phyloP scores from a whole-genome alignment of 2,329 filamentous ascomycete species.

The Stachybotrys echinatus region DNA sequence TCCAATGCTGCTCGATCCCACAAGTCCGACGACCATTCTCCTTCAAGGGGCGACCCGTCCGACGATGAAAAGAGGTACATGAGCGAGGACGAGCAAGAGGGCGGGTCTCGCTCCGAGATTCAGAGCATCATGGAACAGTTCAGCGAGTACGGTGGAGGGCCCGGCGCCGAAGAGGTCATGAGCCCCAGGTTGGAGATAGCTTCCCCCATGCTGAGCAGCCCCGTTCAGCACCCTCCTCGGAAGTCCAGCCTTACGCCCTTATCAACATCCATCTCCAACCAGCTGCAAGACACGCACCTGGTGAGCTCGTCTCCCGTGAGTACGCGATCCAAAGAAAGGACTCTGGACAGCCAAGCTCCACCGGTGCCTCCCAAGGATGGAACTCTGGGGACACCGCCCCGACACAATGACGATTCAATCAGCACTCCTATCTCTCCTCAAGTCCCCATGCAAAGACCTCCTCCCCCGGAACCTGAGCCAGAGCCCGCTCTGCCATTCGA shows the following conservation, averaged over 20 bases:
- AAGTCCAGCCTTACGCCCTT: constrained; percentile 80
- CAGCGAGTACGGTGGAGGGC: constrained; percentile 65
- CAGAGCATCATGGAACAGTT: constrained; percentile 98
- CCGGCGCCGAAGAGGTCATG: constrained; percentile 80
- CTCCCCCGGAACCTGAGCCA: constrained; percentile 67
- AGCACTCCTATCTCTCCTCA: constrained; percentile 39
- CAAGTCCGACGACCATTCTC: constrained; percentile 39
- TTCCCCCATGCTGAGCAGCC: constrained; percentile 67
- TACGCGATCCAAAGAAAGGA: constrained; percentile 29
- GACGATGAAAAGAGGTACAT: constrained; percentile 52
- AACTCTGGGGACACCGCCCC: constrained; percentile 32
- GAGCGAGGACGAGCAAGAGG: constrained; percentile 61
- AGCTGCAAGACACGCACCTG: constrained; percentile 38
- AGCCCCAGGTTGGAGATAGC: constrained; percentile 79
- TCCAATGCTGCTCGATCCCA: constrained; percentile 47
- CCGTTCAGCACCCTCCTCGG: constrained; percentile 69
- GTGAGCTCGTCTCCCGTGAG: constrained; percentile 32
- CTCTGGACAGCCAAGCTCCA: constrained; percentile 42
- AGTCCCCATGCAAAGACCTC: constrained; percentile 53
- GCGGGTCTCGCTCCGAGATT: constrained; percentile 76
- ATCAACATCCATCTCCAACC: constrained; percentile 42
- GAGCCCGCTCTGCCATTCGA: constrained; percentile 89
- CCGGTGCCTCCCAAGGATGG: constrained; percentile 58
- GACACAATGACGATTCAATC: constrained; percentile 30
- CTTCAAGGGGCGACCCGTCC: constrained; percentile 45